Percentiles rank a stretch among this genome's conserved stretches.
Conservation (phyloP, 306 rosid genomes). For the Luffa aegyptiaca region DNA sequence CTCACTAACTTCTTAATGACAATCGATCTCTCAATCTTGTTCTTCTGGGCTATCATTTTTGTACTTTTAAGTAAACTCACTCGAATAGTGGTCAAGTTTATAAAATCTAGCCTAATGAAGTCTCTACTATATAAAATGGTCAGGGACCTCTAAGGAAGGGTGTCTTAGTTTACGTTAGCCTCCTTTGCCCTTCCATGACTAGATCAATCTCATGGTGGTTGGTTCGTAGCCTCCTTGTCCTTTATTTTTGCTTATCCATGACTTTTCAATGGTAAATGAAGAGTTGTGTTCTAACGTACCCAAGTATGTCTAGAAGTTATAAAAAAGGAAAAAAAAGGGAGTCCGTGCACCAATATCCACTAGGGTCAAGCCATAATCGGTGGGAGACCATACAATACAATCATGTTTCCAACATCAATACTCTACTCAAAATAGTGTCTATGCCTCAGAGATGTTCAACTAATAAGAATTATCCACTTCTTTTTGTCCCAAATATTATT, state of each 20-base stretch:
- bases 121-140: background rate
- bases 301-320: background rate
- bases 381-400: background rate
- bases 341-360: background rate
- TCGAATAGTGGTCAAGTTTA: background rate
- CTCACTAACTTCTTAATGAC: background rate
- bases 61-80: background rate
- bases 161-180: background rate
- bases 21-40: background rate
- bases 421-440: background rate
- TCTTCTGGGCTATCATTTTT: background rate
- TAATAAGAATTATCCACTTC: background rate
- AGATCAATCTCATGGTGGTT: background rate
- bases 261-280: background rate
- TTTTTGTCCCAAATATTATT: background rate
- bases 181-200: background rate
- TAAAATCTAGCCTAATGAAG: background rate
- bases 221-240: background rate
- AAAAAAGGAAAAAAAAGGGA: background rate
- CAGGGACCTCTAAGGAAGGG: background rate
- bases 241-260: background rate
- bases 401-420: background rate
- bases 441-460: background rate
- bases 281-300: background rate
- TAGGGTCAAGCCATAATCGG: background rate